Conservation (phyloP, 148 eudicot genomes). For the Silene latifolia region DNA sequence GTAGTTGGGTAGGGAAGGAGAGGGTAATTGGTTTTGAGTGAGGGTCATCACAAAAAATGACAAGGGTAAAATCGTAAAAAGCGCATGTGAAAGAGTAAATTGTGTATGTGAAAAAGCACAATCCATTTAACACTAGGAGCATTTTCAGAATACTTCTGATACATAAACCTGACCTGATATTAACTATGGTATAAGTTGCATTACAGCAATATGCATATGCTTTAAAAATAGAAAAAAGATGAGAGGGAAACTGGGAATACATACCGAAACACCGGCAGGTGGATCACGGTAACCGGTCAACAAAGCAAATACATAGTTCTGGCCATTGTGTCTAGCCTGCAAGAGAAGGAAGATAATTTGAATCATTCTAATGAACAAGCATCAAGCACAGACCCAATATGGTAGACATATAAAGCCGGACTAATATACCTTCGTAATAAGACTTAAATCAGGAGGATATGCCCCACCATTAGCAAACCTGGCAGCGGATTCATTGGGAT, state of each 20-base stretch:
- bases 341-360: conserved; percentile 9
- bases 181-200: not conserved
- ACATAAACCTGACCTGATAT: not conserved
- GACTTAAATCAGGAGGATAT: conserved; percentile 96
- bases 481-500: conserved; percentile 75
- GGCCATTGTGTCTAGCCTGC: conserved; percentile 90
- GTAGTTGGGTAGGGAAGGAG: too few relatives aligned
- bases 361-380: not conserved
- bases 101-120: too few relatives aligned
- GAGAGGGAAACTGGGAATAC: conserved; percentile 5
- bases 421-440: conserved; percentile 66
- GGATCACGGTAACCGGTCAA: conserved; percentile 86
- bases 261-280: conserved; percentile 80
- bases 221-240: not conserved
- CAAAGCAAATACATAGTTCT: conserved; percentile 74
- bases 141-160: not conserved
- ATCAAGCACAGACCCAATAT: conserved; percentile 1
- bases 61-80: too few relatives aligned
- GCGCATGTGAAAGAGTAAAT: too few relatives aligned
- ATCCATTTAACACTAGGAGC: too few relatives aligned
- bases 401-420: not conserved
- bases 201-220: not conserved
- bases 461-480: conserved; percentile 99
- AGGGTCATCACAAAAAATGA: too few relatives aligned
- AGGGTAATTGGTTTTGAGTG: too few relatives aligned